Evolutionary conservation across 306 rosid genomes (phyloP), one percentile per base, ranked within the genome.

Genomic region (Fragaria nilgerrensis): DNA sequence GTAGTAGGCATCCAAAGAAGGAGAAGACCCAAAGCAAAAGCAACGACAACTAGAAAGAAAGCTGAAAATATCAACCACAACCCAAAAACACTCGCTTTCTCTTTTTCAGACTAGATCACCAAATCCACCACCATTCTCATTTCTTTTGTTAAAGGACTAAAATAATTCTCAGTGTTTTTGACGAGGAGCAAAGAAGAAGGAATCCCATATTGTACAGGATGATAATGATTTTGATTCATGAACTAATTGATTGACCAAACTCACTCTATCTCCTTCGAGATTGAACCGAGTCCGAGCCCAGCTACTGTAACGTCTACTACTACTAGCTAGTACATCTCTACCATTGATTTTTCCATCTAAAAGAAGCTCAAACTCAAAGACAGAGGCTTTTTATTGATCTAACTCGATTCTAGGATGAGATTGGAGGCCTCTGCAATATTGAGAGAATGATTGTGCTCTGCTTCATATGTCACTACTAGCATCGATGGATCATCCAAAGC

Each of bases 401-500:
- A 90, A 49, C 39, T 62, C 2, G 98, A 94, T 79, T 94, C 98
- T 45, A 94, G 81, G 69, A 94, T 94, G 63, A 92, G 95, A 88
- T 67, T 92, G 14, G 91, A 59, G 17, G 98, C 75, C 47, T 94
- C 95, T 5, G 89, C 85, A 2, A 91, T 84, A 36, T 94, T 81
- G 23, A 94, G 88, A 0, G 93, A 34, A 81, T 94, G 98, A 75
- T 90, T 94, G 72, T 94, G 98, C 25, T 94, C 98, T 15, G 95
- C 97, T 85, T 94, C 98, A 63, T 94, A 94, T 0, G 98, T 92
- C 10, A 94, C 98, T 9, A 94, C 92, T 34, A 94, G 79, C 95
- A 90, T 92, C 5, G 96, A 16, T 41, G 98, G 89, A 78, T 94
- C 98, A 74, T 94, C 98, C 68, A 88, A 72, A 47, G 98, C 98